Evolutionary conservation across 352 stramenopile species (phyloP), one percentile per base, ranked within the genome.

Genomic region (Phytophthora capsici): DNA sequence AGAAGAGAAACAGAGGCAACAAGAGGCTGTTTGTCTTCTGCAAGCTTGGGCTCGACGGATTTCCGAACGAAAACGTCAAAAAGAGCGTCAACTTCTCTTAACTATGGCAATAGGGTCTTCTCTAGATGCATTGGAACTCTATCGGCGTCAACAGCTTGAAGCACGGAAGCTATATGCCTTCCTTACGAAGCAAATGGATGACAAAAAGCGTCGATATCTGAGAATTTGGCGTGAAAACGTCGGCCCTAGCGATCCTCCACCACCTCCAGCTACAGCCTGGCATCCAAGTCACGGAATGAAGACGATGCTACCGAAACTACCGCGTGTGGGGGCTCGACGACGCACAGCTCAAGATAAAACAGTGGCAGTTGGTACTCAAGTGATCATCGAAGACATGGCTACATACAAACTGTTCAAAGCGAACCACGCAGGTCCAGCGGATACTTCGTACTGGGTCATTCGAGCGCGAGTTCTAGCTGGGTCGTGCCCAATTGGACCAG

Each of bases 371-470:
- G 71, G 86, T 23, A 85, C 72, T 8, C 74, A 74, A 19, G 44
- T 93, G 1, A 70, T 62, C 13, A 62, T 93, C 28, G 80, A 91
- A 36, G 81, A 92, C 62, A 72, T 82, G 50, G 58, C 67, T 23
- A 66, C 73, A 7, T 93, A 78, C 63, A 82, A 84, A 41, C 71
- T 89, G 48, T 95, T 95, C 45, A 74, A 78, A n/a, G 65, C 69
- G 7, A 84, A 79, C 50, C 82, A 93, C 58, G 64, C 70, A 0
- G 84, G 88, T 0, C 86, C 86, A 6, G 90, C 83, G 0, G 82
- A 90, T 53, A 69, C 70, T 45, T 92, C 82, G 26, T 91, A 88
- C 55, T 94, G 86, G 88, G 60, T 93, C 52, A 55, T 94, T 32
- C 80, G 80, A 36, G 55, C 63, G 26, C 74, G 78, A 9, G 60